Percentiles rank a stretch among this genome's conserved stretches.
Evolutionary conservation across 305 asterid species (phyloP).

Genomic region (Fraxinus albicans): DNA sequence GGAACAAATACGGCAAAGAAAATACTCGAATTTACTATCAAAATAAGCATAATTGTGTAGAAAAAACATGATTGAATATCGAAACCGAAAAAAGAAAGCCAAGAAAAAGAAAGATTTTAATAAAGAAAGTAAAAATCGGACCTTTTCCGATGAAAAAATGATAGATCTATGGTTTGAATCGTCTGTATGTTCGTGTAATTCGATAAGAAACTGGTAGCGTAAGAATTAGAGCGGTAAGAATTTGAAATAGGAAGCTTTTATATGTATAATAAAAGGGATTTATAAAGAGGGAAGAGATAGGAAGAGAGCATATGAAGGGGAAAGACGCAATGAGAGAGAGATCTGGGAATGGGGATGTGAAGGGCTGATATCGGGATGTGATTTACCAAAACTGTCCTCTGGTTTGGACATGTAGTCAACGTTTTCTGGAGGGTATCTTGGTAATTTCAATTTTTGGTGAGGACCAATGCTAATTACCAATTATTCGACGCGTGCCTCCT

Average conservation of each 20-base stretch:
- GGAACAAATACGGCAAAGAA: background rate
- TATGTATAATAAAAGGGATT: constrained; percentile 31
- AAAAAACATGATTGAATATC: background rate
- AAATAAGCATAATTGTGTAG: background rate
- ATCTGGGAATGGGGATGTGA: constrained; percentile 15
- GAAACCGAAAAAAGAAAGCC: background rate
- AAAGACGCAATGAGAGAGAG: constrained; percentile 10
- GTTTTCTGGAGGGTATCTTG: background rate
- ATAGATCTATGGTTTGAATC: background rate
- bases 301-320: constrained; percentile 2
- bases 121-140: background rate
- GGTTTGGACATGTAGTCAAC: background rate
- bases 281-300: constrained; percentile 27
- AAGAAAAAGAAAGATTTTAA: too few species aligned
- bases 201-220: background rate
- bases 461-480: background rate
- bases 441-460: background rate
- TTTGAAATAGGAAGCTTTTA: constrained; percentile 43
- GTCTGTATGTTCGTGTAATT: background rate
- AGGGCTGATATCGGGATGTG: constrained; percentile 16
- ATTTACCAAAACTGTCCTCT: constrained; percentile 33
- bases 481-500: background rate
- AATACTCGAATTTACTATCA: background rate
- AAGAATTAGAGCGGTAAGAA: constrained; percentile 43
- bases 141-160: background rate